phyloP scores from a whole-genome alignment of 768 basidiomycete species.

The Sporobolomyces pararoseus region DNA sequence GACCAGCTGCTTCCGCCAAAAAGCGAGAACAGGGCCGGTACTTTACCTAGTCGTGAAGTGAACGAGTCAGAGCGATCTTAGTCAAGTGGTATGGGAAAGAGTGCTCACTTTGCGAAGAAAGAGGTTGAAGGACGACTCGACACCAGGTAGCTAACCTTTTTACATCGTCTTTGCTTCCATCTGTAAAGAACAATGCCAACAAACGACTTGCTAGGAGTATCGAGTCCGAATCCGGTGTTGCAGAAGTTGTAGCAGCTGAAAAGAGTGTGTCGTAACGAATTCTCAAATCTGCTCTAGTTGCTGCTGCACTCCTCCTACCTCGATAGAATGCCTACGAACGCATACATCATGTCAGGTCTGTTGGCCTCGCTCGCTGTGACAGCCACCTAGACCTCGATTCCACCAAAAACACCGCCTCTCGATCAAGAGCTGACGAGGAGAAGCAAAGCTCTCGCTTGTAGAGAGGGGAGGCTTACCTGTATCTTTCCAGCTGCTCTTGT shows the following conservation, averaged over 20 bases:
- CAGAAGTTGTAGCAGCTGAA: neutral
- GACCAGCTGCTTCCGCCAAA: neutral
- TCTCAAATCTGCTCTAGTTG: neutral
- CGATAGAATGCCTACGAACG: conserved; percentile 4
- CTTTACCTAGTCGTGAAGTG: neutral
- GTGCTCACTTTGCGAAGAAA: neutral
- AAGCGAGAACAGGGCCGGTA: conserved; percentile 27
- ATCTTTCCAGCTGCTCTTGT: conserved; percentile 10
- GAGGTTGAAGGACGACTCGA: conserved; percentile 12
- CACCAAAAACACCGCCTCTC: neutral
- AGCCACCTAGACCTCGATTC: neutral
- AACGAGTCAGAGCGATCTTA: too few relatives aligned
- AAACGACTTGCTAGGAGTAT: conserved; percentile 19
- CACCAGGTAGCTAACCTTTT: conserved; percentile 29
- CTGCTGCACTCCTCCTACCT: neutral
- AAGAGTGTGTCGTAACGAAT: conserved; percentile 6
- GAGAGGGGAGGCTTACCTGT: conserved; percentile 25
- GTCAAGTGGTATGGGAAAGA: too few relatives aligned
- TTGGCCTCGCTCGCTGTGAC: too few relatives aligned
- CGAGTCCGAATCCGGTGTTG: neutral
- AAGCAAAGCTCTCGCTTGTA: neutral
- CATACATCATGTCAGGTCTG: neutral
- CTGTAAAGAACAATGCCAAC: conserved; percentile 7
- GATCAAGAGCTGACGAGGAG: neutral
- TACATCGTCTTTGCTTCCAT: neutral